Percentiles rank a stretch among this genome's conserved stretches.
These are phyloP conservation scores for Poa pratensis DNA, from an alignment of 176 grass and related monocot genomes.

Conservation along the genomic window DNA sequence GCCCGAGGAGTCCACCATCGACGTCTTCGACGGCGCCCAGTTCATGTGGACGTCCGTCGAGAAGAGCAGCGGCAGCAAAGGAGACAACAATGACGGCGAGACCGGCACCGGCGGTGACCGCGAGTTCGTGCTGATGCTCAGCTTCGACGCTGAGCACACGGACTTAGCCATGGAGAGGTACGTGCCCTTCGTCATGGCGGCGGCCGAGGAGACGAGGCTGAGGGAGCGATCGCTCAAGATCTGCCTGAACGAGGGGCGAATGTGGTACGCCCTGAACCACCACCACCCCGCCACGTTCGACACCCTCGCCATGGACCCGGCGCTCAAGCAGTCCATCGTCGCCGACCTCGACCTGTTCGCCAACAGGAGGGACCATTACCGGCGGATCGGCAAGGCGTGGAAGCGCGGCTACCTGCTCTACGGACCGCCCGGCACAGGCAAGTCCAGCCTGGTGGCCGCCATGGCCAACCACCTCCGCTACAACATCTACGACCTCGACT, in stretches of 20 bases:
- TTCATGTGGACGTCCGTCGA: constrained; percentile 34
- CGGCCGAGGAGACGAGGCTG: background rate
- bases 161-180: constrained; percentile 34
- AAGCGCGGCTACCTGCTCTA: constrained; percentile 54
- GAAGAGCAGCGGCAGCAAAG: background rate
- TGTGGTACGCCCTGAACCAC: background rate
- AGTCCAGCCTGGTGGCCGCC: constrained; percentile 46
- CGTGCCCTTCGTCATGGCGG: constrained; percentile 36
- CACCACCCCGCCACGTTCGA: constrained; percentile 42
- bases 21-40: constrained; percentile 42
- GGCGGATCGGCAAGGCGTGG: constrained; percentile 52
- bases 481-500: constrained; percentile 42
- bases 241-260: constrained; percentile 34
- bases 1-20: constrained; percentile 22
- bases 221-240: constrained; percentile 31
- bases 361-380: constrained; percentile 32
- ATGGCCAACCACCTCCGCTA: constrained; percentile 49
- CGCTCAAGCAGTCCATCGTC: background rate
- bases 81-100: background rate
- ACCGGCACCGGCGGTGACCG: background rate
- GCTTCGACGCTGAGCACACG: constrained; percentile 44
- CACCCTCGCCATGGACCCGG: constrained; percentile 46
- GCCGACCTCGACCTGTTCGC: constrained; percentile 42
- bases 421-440: constrained; percentile 35
- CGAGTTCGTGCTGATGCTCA: constrained; percentile 27